A percentile compares a stretch with the other conserved stretches of the same genome.
Evolutionary conservation across 2,329 filamentous ascomycete genomes (phyloP).

Genomic region (Verruconis gallopava): DNA sequence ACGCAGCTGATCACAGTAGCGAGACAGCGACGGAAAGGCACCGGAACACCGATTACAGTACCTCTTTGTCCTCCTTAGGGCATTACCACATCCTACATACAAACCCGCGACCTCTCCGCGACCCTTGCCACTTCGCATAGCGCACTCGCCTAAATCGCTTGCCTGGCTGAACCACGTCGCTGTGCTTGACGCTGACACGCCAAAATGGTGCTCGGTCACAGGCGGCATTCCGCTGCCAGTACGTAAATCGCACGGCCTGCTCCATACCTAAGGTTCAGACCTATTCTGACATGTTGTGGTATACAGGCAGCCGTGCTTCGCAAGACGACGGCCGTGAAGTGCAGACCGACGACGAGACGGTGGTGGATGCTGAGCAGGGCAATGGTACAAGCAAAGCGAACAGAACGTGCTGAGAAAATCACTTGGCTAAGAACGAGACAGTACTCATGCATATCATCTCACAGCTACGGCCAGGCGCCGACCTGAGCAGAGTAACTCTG

Average conservation of each 20-base stretch:
- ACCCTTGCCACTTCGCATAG: neutral
- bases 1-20: no score
- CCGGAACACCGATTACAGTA: no score
- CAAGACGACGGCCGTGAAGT: constrained; percentile 28
- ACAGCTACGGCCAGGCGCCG: constrained; percentile 86
- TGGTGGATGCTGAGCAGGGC: constrained; percentile 85
- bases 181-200: neutral
- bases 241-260: constrained; percentile 11
- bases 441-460: constrained; percentile 96
- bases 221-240: constrained; percentile 34
- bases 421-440: constrained; percentile 24
- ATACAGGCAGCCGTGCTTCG: constrained; percentile 18
- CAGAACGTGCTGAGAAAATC: constrained; percentile 9
- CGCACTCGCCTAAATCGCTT: neutral
- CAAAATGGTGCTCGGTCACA: constrained; percentile 34
- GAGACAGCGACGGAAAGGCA: no score
- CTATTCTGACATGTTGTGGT: constrained; percentile 13
- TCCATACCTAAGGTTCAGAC: no score
- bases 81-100: neutral
- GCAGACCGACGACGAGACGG: constrained; percentile 52
- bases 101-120: neutral
- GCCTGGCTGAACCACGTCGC: neutral
- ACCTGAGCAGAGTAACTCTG: constrained; percentile 84
- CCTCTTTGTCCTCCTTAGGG: neutral
- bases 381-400: constrained; percentile 51